Percentiles rank a stretch among this genome's conserved stretches.
These are phyloP conservation scores for Prunus padus DNA, from an alignment of 306 rosid genomes.

Conservation along the genomic window DNA sequence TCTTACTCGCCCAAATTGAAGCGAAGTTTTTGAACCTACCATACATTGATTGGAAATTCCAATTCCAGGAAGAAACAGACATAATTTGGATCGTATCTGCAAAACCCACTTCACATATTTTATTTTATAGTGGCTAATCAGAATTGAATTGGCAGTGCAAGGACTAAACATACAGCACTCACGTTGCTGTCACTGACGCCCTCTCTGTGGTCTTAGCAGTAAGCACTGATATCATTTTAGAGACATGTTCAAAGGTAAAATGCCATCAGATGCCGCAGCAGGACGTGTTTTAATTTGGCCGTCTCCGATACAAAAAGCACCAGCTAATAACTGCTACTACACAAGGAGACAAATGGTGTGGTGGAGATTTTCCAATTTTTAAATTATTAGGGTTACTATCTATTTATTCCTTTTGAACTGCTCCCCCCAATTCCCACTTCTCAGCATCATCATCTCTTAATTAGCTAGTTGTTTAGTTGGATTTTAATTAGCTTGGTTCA, in stretches of 20 bases:
- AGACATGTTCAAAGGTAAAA: conserved; percentile 7
- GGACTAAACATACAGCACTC: conserved; percentile 44
- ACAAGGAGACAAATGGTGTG: conserved; percentile 51
- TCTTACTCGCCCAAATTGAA: not conserved
- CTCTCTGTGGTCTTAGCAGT: conserved; percentile 11
- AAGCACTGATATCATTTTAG: conserved; percentile 36
- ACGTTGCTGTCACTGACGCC: conserved; percentile 54
- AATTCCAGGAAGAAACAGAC: conserved; percentile 33
- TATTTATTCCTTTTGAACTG: conserved; percentile 56
- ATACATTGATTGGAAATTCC: conserved; percentile 1
- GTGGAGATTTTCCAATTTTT: conserved; percentile 33
- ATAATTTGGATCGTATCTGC: conserved; percentile 16
- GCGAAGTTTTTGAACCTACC: not conserved
- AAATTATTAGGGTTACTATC: conserved; percentile 39
- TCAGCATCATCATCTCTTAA: not conserved
- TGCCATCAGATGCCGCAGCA: not conserved
- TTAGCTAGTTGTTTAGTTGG: conserved; percentile 24
- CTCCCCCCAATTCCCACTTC: conserved; percentile 33
- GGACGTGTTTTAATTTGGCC: conserved; percentile 23
- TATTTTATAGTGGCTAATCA: not conserved
- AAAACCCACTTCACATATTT: conserved; percentile 9
- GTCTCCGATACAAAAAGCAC: conserved; percentile 37
- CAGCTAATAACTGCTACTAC: conserved; percentile 40
- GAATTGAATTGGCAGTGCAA: conserved; percentile 20
- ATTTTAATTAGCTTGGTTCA: not conserved